Conservation (phyloP, 345 rosid genomes). For the Corchorus olitorius region DNA sequence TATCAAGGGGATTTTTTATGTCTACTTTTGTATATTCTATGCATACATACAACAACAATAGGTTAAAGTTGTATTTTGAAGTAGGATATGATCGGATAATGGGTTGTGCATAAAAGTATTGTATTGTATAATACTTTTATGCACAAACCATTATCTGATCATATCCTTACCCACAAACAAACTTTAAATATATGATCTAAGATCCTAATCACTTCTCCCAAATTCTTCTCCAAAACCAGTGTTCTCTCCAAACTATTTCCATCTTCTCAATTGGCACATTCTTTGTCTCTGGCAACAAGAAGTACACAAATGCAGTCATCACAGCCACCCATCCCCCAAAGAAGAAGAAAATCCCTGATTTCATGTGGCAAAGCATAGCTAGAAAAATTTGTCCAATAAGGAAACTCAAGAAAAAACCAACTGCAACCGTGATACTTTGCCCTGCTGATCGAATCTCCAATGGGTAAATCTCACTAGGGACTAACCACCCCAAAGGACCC, state of each 20-base stretch:
- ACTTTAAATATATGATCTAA: too few species aligned
- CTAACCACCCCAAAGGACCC: slow-evolving; percentile 73
- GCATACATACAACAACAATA: too few species aligned
- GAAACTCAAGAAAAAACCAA: slow-evolving; percentile 52
- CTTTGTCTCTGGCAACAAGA: slow-evolving; percentile 61
- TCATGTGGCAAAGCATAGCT: slow-evolving; percentile 56
- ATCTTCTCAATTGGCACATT: slow-evolving; percentile 56
- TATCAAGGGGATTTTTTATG: too few species aligned
- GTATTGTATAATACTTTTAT: too few species aligned
- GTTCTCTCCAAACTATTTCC: slow-evolving; percentile 55
- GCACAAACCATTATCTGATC: too few species aligned
- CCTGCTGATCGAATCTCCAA: slow-evolving; percentile 58
- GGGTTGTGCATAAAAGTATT: too few species aligned
- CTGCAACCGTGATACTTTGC: slow-evolving; percentile 58
- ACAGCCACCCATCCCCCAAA: slow-evolving; percentile 50
- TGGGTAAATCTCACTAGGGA: slow-evolving; percentile 62
- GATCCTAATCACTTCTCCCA: slow-evolving; percentile 6
- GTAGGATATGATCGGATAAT: too few species aligned
- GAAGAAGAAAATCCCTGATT: slow-evolving; percentile 62
- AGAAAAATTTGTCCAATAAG: slow-evolving; percentile 50
- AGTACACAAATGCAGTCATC: slow-evolving; percentile 53
- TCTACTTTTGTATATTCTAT: too few species aligned
- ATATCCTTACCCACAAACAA: too few species aligned
- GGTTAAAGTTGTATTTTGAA: too few species aligned
- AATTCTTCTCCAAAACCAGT: slow-evolving; percentile 50